Conservation (phyloP, 305 asterid genomes). For the Fraxinus paxiana region DNA sequence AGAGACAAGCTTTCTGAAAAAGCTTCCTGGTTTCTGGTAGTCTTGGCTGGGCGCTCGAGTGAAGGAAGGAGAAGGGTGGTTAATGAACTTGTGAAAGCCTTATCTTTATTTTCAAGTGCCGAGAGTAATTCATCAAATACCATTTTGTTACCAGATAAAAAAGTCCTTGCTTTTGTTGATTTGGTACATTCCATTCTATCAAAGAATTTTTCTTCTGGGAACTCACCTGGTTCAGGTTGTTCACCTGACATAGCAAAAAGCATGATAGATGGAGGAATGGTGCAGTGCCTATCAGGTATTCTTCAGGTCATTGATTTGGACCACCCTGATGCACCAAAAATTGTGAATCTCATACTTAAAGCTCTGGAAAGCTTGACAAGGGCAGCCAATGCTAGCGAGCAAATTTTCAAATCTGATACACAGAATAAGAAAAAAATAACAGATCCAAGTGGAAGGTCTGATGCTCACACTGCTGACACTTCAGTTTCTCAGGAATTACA, state of each 20-base stretch:
- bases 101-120: slow-evolving; percentile 55
- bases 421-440: slow-evolving; percentile 60
- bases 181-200: slow-evolving; percentile 84
- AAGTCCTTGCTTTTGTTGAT: slow-evolving; percentile 77
- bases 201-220: slow-evolving; percentile 77
- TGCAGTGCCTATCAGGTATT: slow-evolving; percentile 74
- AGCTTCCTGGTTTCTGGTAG: slow-evolving; percentile 96
- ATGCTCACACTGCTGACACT: slow-evolving; percentile 39
- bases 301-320: slow-evolving; percentile 89
- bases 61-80: slow-evolving; percentile 98
- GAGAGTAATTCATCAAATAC: slow-evolving; percentile 53
- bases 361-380: slow-evolving; percentile 89
- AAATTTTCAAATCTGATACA: slow-evolving; percentile 59
- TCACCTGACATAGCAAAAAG: slow-evolving; percentile 96
- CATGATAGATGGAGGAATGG: slow-evolving; percentile 97
- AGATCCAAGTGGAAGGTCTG: slow-evolving; percentile 51
- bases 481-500: slow-evolving; percentile 53
- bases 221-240: slow-evolving; percentile 88
- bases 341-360: slow-evolving; percentile 85
- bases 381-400: slow-evolving; percentile 90
- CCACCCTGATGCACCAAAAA: slow-evolving; percentile 92
- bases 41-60: slow-evolving; percentile 88
- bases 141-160: slow-evolving; percentile 74
- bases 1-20: slow-evolving; percentile 89
- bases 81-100: slow-evolving; percentile 82